These are phyloP conservation scores for Termitomyces sp. DNA, from an alignment of 768 basidiomycete genomes.

Conservation along the genomic window DNA sequence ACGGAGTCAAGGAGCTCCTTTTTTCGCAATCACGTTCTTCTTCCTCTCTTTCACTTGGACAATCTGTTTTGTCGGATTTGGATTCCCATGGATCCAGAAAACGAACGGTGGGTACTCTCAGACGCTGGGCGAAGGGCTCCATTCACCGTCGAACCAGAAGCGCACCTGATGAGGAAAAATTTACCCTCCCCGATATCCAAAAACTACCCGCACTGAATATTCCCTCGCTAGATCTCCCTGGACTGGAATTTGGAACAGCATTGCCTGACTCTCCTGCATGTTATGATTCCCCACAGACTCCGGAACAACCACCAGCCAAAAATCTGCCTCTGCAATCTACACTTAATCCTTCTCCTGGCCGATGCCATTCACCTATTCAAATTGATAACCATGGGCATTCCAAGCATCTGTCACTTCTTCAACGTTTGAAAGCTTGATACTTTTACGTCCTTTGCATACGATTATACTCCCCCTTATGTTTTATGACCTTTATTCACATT, in stretches of 20 bases:
- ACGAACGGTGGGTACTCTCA: constrained; percentile 30
- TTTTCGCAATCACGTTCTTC: constrained; percentile 44
- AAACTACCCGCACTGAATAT: constrained; percentile 13
- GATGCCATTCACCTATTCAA: constrained; percentile 8
- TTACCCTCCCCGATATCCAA: constrained; percentile 14
- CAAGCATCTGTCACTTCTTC: constrained; percentile 33
- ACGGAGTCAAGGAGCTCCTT: constrained; percentile 54
- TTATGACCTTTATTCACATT: constrained; percentile 5
- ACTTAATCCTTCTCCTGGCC: constrained; percentile 8
- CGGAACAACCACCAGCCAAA: constrained; percentile 1
- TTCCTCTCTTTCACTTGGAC: constrained; percentile 30
- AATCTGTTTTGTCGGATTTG: constrained; percentile 6
- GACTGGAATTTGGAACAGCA: constrained; percentile 22
- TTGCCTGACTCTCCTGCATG: constrained; percentile 8
- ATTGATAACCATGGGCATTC: constrained; percentile 18
- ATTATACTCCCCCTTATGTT: constrained; percentile 2
- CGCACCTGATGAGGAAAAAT: constrained; percentile 34
- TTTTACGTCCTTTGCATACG: constrained; percentile 4
- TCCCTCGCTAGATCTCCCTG: constrained; percentile 18
- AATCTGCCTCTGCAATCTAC: constrained; percentile 9
- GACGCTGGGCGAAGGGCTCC: constrained; percentile 48
- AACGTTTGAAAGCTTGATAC: constrained; percentile 26
- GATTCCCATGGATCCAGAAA: constrained; percentile 17
- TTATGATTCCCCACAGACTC: constrained; percentile 6
- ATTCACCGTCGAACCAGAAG: constrained; percentile 52